Evolutionary conservation across 306 rosid species (phyloP).

Genomic region (Lathyrus aphaca): DNA sequence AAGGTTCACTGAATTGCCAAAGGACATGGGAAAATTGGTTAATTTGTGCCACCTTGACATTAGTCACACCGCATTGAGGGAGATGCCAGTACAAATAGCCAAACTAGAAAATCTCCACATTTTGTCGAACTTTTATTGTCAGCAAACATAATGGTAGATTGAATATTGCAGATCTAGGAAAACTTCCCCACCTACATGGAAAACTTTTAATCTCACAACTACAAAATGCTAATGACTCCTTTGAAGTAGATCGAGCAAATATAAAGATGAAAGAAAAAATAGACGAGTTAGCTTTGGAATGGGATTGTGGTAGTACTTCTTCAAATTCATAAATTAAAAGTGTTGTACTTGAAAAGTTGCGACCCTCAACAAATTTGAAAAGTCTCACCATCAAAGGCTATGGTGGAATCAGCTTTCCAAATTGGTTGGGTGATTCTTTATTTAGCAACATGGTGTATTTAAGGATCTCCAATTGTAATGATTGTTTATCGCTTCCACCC

Average conservation of each 20-base stretch:
- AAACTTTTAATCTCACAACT: slow-evolving; percentile 21
- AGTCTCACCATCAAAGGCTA: too few relatives aligned
- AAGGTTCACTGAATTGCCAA: neutral
- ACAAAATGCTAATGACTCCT: slow-evolving; percentile 10
- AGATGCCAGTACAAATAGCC: slow-evolving; percentile 12
- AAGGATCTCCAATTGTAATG: neutral
- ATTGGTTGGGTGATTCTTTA: too few relatives aligned
- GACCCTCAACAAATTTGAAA: too few relatives aligned
- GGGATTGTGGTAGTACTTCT: neutral
- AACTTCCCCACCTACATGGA: slow-evolving; percentile 1
- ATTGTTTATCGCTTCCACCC: slow-evolving; percentile 5
- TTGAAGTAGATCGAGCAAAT: neutral
- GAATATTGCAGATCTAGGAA: slow-evolving; percentile 14
- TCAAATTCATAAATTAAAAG: neutral
- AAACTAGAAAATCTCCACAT: neutral
- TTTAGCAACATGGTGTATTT: slow-evolving; percentile 16
- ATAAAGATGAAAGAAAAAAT: slow-evolving; percentile 18
- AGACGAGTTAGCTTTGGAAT: neutral
- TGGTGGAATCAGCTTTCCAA: too few relatives aligned
- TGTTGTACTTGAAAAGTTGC: too few relatives aligned
- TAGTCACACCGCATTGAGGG: neutral
- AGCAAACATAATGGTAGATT: neutral
- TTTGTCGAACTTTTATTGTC: neutral
- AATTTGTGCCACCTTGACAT: slow-evolving; percentile 15
- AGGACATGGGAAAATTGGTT: slow-evolving; percentile 1